phyloP scores from a whole-genome alignment of 1,284 basidiomycete species.

The Cryptococcus sp. region DNA sequence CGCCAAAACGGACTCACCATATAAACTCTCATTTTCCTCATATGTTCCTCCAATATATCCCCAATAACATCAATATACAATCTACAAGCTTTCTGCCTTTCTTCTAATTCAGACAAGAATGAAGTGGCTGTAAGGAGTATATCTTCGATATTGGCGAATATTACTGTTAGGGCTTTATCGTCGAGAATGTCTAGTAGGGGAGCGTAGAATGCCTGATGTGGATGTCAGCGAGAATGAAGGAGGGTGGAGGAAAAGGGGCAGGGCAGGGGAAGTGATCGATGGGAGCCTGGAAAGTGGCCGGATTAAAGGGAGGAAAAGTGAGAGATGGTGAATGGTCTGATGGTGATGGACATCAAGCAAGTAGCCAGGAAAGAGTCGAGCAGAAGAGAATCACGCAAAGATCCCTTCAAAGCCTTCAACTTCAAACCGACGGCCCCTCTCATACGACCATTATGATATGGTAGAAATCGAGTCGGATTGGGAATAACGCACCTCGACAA shows the following conservation, averaged over 20 bases:
- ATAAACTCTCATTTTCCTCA: constrained; percentile 73
- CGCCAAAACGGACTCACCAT: constrained; percentile 53
- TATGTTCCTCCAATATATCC: constrained; percentile 71
- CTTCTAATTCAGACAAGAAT: constrained; percentile 80
- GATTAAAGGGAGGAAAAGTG: too few species aligned
- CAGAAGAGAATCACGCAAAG: too few species aligned
- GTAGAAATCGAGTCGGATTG: background rate
- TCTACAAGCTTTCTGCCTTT: constrained; percentile 82
- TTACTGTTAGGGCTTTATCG: constrained; percentile 69
- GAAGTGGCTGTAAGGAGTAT: constrained; percentile 81
- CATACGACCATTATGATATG: background rate
- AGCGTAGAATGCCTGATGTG: constrained; percentile 68
- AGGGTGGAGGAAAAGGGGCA: too few species aligned
- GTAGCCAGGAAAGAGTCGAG: too few species aligned
- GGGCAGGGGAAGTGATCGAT: too few species aligned
- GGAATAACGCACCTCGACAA: constrained; percentile 65
- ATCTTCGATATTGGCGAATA: constrained; percentile 92
- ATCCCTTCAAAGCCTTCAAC: too few species aligned
- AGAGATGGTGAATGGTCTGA: too few species aligned
- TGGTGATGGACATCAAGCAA: constrained; percentile 1
- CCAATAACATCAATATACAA: constrained; percentile 84
- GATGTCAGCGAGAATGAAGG: too few species aligned
- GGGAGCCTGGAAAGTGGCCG: too few species aligned
- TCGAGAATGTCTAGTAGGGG: constrained; percentile 70
- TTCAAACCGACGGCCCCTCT: background rate